Evolutionary conservation across 805 yeast species (phyloP).

Genomic region (Candida golubevii): DNA sequence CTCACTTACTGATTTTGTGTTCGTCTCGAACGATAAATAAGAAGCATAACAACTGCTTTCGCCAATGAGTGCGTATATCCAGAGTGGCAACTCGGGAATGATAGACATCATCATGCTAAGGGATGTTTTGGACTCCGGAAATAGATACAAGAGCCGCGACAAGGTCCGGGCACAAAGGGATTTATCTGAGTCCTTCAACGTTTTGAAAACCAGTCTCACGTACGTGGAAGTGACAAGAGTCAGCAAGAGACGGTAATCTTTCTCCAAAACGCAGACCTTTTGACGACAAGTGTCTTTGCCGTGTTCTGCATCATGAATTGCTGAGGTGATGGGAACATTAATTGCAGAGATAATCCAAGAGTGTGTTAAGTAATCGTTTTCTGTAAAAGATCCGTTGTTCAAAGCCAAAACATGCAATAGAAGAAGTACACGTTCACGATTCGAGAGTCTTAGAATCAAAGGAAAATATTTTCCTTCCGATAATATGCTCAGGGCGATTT

Average conservation of each 20-base stretch:
- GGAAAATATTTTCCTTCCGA: background rate
- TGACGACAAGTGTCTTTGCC: background rate
- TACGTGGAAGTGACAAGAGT: slow-evolving; percentile 2
- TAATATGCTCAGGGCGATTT: background rate
- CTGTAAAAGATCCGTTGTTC: background rate
- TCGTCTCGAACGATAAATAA: background rate
- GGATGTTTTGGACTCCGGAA: slow-evolving; percentile 34
- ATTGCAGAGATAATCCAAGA: slow-evolving; percentile 5
- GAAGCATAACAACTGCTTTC: background rate
- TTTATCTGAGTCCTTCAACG: background rate
- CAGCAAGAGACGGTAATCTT: background rate
- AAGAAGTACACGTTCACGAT: slow-evolving; percentile 2
- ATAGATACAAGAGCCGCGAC: slow-evolving; percentile 31
- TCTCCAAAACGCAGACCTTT: background rate
- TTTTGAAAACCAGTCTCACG: slow-evolving; percentile 3
- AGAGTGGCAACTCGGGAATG: slow-evolving; percentile 35
- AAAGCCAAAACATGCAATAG: slow-evolving; percentile 14
- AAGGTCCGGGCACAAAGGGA: slow-evolving; percentile 17
- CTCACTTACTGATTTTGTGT: background rate
- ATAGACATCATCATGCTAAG: slow-evolving; percentile 40
- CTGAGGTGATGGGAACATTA: background rate
- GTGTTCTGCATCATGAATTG: background rate
- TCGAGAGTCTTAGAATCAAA: background rate
- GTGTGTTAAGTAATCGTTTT: slow-evolving; percentile 2
- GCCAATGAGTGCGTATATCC: slow-evolving; percentile 27